These are phyloP conservation scores for Cryptococcus sp. DNA, from an alignment of 1,284 basidiomycete species.

Conservation along the genomic window DNA sequence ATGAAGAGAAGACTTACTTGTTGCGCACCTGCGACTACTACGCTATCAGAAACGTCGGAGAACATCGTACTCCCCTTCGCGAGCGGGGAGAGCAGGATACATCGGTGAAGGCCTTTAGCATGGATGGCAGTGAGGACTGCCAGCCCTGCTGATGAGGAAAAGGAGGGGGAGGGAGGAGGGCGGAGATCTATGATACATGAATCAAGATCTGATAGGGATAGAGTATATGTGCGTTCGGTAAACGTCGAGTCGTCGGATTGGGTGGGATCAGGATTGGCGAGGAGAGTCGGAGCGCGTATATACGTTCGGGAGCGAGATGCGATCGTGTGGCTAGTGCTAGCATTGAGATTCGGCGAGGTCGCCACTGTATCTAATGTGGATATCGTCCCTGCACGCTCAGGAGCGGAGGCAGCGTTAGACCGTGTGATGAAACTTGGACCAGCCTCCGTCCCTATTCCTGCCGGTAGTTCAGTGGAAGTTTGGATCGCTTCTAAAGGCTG, in stretches of 20 bases:
- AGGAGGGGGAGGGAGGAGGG: constrained; percentile 16
- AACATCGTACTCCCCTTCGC: constrained; percentile 70
- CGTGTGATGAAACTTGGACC: too few relatives aligned
- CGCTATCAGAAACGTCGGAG: constrained; percentile 62
- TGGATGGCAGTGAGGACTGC: constrained; percentile 60
- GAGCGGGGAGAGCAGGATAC: constrained; percentile 64
- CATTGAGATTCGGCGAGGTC: too few relatives aligned
- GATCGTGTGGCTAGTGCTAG: constrained; percentile 52
- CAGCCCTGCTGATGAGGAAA: constrained; percentile 39
- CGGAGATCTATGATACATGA: constrained; percentile 68
- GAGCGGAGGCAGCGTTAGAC: too few relatives aligned
- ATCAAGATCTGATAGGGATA: constrained; percentile 29
- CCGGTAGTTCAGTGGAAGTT: too few relatives aligned
- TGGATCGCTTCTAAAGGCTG: too few relatives aligned
- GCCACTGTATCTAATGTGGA: too few relatives aligned
- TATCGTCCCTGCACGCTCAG: too few relatives aligned
- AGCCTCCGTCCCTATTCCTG: too few relatives aligned
- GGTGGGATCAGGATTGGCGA: not conserved
- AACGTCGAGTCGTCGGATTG: constrained; percentile 5
- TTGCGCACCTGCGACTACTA: constrained; percentile 69
- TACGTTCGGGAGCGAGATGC: constrained; percentile 56
- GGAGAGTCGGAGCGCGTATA: constrained; percentile 3
- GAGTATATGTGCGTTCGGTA: constrained; percentile 23
- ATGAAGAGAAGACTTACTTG: constrained; percentile 59
- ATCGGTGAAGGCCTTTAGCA: constrained; percentile 59